A percentile compares a stretch with the other conserved stretches of the same genome.
These are phyloP conservation scores for Symbiodinium natans DNA, from an alignment of 73 alveolate genomes.

Conservation along the genomic window DNA sequence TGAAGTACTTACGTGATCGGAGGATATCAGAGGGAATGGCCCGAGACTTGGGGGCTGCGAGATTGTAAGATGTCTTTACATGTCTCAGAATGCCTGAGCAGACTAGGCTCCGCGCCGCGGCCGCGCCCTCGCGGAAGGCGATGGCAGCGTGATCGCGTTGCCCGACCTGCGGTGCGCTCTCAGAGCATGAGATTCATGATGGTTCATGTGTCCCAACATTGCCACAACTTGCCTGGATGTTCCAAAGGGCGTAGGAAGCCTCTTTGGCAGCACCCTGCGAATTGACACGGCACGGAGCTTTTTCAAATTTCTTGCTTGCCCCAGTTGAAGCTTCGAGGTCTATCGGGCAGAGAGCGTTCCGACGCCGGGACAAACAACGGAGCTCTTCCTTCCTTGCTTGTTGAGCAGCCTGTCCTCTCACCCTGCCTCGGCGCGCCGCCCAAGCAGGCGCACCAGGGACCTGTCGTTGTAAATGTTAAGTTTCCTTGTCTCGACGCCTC, in stretches of 20 bases:
- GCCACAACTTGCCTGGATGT: slow-evolving; percentile 35
- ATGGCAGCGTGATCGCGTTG: slow-evolving; percentile 23
- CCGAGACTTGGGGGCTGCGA: no score
- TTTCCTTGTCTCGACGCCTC: no score
- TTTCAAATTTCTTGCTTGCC: neutral
- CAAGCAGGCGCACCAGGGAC: neutral
- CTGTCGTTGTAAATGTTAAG: no score
- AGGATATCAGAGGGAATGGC: no score
- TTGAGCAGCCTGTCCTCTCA: no score
- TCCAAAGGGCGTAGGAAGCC: slow-evolving; percentile 74
- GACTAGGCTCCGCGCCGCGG: slow-evolving; percentile 4
- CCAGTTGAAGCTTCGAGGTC: no score
- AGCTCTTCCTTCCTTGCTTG: no score
- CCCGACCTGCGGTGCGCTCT: neutral
- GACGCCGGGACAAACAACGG: no score
- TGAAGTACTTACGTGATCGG: no score
- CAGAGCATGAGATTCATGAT: neutral
- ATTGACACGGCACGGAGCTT: neutral
- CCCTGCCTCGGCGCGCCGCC: neutral
- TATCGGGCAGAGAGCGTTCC: no score
- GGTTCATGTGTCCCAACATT: neutral
- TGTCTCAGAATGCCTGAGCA: no score
- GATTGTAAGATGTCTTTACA: no score
- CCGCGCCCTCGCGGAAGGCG: slow-evolving; percentile 76
- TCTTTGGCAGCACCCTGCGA: neutral